These are phyloP conservation scores for Trichosporon ovoides DNA, from an alignment of 1,284 basidiomycete genomes.

Conservation along the genomic window DNA sequence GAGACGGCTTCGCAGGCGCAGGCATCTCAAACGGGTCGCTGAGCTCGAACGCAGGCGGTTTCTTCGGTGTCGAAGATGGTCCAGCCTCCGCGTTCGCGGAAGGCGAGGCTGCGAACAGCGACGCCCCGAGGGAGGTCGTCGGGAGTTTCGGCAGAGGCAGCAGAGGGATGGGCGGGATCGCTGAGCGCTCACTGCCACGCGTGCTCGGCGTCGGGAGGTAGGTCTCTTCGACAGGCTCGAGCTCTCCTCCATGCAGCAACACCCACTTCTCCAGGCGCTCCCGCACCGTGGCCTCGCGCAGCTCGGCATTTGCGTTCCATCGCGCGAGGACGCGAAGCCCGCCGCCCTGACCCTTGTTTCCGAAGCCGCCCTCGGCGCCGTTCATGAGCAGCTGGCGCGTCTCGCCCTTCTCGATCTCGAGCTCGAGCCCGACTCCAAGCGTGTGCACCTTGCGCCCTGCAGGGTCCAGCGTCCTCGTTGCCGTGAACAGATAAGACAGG, in stretches of 20 bases:
- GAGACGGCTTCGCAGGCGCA: constrained; percentile 16
- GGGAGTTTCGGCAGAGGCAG: constrained; percentile 40
- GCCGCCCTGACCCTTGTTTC: constrained; percentile 40
- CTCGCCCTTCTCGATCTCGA: constrained; percentile 43
- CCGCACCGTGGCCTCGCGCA: constrained; percentile 36
- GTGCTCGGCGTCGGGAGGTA: constrained; percentile 39
- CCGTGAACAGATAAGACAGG: constrained; percentile 41
- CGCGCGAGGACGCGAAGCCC: constrained; percentile 44
- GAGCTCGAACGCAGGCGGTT: constrained; percentile 23
- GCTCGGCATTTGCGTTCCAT: constrained; percentile 44
- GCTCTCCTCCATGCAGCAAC: constrained; percentile 37
- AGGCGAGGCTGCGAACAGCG: constrained; percentile 26
- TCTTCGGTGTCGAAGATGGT: neutral
- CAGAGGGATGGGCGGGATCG: constrained; percentile 44
- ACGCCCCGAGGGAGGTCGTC: constrained; percentile 27
- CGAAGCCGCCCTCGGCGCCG: constrained; percentile 34
- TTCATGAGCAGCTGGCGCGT: constrained; percentile 36
- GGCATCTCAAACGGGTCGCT: constrained; percentile 38
- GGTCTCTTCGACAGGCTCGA: neutral
- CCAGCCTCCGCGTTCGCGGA: constrained; percentile 15
- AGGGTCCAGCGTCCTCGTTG: constrained; percentile 44
- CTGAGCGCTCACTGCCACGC: constrained; percentile 25
- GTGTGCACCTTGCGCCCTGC: constrained; percentile 38
- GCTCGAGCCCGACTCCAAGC: constrained; percentile 45
- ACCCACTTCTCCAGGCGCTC: constrained; percentile 44